Percentiles rank a stretch among this genome's conserved stretches.
Conservation (phyloP, 2,329 filamentous ascomycete genomes). For the Colletotrichum sojae region DNA sequence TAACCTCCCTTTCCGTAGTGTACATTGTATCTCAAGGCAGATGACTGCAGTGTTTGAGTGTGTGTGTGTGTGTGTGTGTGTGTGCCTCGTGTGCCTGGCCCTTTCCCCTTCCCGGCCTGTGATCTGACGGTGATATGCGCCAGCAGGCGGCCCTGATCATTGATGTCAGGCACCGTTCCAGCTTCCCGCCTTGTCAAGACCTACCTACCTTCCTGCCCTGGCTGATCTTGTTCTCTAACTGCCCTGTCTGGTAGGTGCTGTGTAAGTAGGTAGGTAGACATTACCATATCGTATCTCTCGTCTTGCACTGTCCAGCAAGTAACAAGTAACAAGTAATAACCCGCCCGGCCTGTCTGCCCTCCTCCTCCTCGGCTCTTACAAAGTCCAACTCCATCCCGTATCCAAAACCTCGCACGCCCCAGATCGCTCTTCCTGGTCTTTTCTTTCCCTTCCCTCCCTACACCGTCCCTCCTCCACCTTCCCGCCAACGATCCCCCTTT, state of each 20-base stretch:
- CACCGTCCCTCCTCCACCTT: conserved; percentile 20
- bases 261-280: too few species aligned
- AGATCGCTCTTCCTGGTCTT: conserved; percentile 23
- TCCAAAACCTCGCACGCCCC: conserved; percentile 23
- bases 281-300: background rate
- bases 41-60: conserved; percentile 9
- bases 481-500: conserved; percentile 32
- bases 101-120: conserved; percentile 32
- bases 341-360: background rate
- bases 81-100: conserved; percentile 32
- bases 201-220: background rate
- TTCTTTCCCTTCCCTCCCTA: conserved; percentile 13
- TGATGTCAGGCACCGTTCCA: conserved; percentile 34
- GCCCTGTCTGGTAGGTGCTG: background rate
- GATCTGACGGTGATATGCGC: conserved; percentile 21
- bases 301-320: conserved; percentile 27
- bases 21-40: too few species aligned
- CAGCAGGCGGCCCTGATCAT: conserved; percentile 29
- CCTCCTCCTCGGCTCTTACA: conserved; percentile 27
- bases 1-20: too few species aligned
- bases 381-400: conserved; percentile 37
- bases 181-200: background rate
- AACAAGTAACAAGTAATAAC: too few species aligned
- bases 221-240: conserved; percentile 12
- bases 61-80: conserved; percentile 10